Conservation (phyloP, 768 basidiomycete genomes). For the Leccinum subtestaceum region DNA sequence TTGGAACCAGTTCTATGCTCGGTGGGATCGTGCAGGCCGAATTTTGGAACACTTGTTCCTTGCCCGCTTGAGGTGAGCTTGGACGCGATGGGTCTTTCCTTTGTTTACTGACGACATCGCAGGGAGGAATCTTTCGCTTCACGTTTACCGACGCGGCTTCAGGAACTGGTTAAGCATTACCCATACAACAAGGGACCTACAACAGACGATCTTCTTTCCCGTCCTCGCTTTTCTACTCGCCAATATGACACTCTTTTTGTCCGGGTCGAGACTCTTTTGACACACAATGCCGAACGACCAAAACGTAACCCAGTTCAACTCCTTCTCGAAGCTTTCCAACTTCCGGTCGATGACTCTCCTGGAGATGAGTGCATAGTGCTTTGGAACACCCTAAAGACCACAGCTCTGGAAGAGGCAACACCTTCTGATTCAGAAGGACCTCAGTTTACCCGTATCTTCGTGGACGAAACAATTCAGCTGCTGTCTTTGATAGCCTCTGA, state of each 20-base stretch:
- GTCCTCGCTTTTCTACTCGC: constrained; percentile 68
- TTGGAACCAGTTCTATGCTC: constrained; percentile 63
- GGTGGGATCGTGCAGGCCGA: constrained; percentile 74
- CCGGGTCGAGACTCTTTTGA: constrained; percentile 56
- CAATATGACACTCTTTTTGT: constrained; percentile 63
- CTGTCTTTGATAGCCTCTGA: constrained; percentile 50
- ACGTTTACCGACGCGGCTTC: constrained; percentile 65
- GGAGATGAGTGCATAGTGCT: constrained; percentile 38
- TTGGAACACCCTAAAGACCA: constrained; percentile 55
- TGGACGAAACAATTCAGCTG: constrained; percentile 63
- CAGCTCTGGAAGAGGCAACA: constrained; percentile 33
- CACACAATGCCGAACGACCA: constrained; percentile 32
- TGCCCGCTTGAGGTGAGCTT: constrained; percentile 60
- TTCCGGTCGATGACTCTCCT: constrained; percentile 31
- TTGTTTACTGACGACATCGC: constrained; percentile 4
- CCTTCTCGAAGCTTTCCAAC: constrained; percentile 60
- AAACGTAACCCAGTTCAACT: constrained; percentile 57
- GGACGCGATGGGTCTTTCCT: not conserved
- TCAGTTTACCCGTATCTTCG: constrained; percentile 52
- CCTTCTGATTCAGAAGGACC: constrained; percentile 31
- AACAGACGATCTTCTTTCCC: constrained; percentile 49
- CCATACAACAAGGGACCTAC: constrained; percentile 46
- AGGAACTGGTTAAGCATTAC: constrained; percentile 67
- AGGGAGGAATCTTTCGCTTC: constrained; percentile 58
- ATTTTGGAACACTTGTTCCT: constrained; percentile 78